phyloP scores from a whole-genome alignment of 108 stramenopile species.

The Pseudonitzschia multistriata region DNA sequence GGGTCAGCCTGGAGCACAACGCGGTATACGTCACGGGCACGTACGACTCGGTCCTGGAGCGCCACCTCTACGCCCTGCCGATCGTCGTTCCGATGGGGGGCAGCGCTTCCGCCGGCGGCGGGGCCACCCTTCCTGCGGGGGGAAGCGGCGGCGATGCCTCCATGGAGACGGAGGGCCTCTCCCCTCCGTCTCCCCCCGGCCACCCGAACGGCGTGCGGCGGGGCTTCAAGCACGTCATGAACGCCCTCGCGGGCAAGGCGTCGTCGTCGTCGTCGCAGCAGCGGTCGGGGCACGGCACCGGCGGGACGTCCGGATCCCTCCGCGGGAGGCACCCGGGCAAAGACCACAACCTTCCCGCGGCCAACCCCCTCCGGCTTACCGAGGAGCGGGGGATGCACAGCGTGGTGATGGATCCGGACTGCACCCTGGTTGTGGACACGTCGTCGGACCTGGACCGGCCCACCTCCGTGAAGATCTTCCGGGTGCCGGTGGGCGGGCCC shows the following conservation, averaged over 20 bases:
- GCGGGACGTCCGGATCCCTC: too few species aligned
- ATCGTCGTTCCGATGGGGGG: constrained; percentile 19
- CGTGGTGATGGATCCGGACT: constrained; percentile 65
- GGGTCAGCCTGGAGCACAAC: constrained; percentile 63
- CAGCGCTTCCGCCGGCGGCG: too few species aligned
- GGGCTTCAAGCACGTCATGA: constrained; percentile 57
- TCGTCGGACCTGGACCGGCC: constrained; percentile 61
- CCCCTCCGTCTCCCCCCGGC: background rate
- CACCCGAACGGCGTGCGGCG: constrained; percentile 46
- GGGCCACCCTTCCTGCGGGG: too few species aligned
- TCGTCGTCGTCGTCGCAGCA: too few species aligned
- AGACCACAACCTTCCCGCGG: too few species aligned
- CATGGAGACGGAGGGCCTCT: constrained; percentile 14
- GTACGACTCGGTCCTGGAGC: constrained; percentile 72
- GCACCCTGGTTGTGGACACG: constrained; percentile 55
- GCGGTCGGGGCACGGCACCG: too few species aligned
- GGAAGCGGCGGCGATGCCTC: constrained; percentile 6
- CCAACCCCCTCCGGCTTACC: constrained; percentile 51
- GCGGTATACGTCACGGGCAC: constrained; percentile 86
- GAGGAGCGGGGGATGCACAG: constrained; percentile 60
- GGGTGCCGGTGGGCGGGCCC: constrained; percentile 38
- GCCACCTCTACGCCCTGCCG: constrained; percentile 83
- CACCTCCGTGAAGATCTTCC: constrained; percentile 44
- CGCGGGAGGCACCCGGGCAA: too few species aligned
- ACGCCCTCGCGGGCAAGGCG: constrained; percentile 43